Evolutionary conservation across 2,329 filamentous ascomycete genomes (phyloP), one percentile per base, ranked within the genome.

Genomic region (Aureobasidium pullulans): DNA sequence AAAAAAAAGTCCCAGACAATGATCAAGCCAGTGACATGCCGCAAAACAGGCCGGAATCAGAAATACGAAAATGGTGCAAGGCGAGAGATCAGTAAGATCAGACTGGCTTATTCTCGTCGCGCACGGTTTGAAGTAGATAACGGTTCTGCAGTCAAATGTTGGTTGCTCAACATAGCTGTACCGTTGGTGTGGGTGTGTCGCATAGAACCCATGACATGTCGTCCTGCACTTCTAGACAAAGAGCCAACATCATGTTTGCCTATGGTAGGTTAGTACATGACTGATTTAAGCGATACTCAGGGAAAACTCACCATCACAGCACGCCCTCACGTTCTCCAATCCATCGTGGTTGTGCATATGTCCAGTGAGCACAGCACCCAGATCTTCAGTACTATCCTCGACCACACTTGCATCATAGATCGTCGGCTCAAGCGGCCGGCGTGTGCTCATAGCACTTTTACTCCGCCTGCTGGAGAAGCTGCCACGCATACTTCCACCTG

Each of bases 301-400:
- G 43, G 23, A 47, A 60, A 60, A 77, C 87, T 83, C 81, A 93
- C 92, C 94, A 82, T 97, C 94, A 74, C 94, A 99, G 77, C 94
- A 99, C 61, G 93, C 92, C 70, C 94, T 82, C 64, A 99, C 94
- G 72, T 99, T 96, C 79, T 97, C 93, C 67, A 97, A 80, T 63
- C 86, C 82, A 69, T 92, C 89, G 29, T 86, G 79, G 65, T 92
- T 88, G 57, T 84, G 79, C 67, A 93, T 87, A 69, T 91, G 86
- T 46, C 40, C 50, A 74, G 80, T 93, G 67, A 93, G 89, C 64
- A 92, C 85, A 64, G 86, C 82, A 60, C 90, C 81, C 60, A 96
- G 72, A 69, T 96, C 90, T 72, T 96, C 90, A 3, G 89, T 89
- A 67, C 72, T 73, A 70, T 93, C 88, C 64, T 87, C 84, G 15